Percentiles rank a stretch among this genome's conserved stretches.
Conservation (phyloP, 148 eudicot genomes). For the Polygonum aviculare region DNA sequence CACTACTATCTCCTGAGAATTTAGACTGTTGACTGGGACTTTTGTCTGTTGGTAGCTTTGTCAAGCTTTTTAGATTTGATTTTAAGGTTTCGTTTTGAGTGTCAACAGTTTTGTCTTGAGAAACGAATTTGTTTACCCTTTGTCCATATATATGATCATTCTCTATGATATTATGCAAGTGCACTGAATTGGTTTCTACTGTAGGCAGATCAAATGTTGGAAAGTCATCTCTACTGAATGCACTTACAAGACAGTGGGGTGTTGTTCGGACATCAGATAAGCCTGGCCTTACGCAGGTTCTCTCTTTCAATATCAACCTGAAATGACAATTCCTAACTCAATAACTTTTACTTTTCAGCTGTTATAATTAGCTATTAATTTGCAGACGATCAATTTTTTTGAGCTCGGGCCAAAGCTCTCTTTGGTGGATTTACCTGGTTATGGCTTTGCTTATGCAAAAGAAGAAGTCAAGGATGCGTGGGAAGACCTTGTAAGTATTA, state of each 20-base stretch:
- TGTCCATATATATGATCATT: neutral
- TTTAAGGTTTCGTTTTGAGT: neutral
- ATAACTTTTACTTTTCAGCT: neutral
- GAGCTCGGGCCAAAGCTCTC: slow-evolving; percentile 71
- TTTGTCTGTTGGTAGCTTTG: neutral
- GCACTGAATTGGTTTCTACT: neutral
- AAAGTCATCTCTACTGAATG: slow-evolving; percentile 80
- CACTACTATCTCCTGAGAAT: neutral
- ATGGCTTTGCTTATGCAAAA: slow-evolving; percentile 97
- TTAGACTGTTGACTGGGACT: neutral
- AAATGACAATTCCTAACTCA: slow-evolving; percentile 3
- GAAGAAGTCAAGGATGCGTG: slow-evolving; percentile 97
- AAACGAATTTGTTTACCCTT: neutral
- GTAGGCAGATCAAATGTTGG: slow-evolving; percentile 97
- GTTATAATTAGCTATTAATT: slow-evolving; percentile 7
- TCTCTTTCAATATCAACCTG: slow-evolving; percentile 8
- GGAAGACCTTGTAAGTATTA: slow-evolving; percentile 83
- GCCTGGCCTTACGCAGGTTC: slow-evolving; percentile 97
- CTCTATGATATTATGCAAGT: neutral
- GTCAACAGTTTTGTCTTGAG: neutral
- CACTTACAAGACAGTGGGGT: slow-evolving; percentile 97
- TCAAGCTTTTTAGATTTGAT: neutral
- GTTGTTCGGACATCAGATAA: slow-evolving; percentile 93
- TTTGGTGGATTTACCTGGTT: slow-evolving; percentile 96
- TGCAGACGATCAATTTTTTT: slow-evolving; percentile 88